Base-by-base conservation (phyloP, 1,284 basidiomycete genomes). In the Golubevia pallescens region DNA sequence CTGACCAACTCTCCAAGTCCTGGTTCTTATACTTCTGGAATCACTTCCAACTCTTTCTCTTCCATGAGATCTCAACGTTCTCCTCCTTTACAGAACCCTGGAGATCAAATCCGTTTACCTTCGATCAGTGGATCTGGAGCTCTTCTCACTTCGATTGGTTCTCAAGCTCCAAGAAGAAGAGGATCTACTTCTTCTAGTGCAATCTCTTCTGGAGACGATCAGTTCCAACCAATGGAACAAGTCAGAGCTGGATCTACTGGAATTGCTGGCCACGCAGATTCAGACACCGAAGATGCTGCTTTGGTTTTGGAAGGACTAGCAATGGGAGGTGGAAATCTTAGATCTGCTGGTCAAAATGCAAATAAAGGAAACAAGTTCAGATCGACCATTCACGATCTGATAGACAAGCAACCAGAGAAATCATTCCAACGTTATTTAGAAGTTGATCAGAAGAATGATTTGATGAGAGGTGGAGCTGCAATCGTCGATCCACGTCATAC, bases 271-370 rank as follows among this genome's bases (percentile, higher is more conserved):
- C 66, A 66, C 24, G 14, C 62, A 63, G 81, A 81, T 61, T 69
- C 68, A 55, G 81, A 84, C 55, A 80, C 81, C 13, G 81, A 84
- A 55, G 78, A 81, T 57, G 81, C 81, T 13, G 81, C 80, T 14
- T 61, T 67, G 23, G 81, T 81, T 1, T 74, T 84, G 42, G 81
- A 84, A 57, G 74, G 75, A 7, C 69, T 84, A 2, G 80, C 78
- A 21, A 82, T 80, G 76, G 70, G 71, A 8, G 64, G 65, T 1
- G 16, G 64, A 1, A 48, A 10, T 10, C 8, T 48, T 16, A 48
- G 42, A 48, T 48, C 42, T 16, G n/a, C 10, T n/a, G n/a, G 13
- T 57, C 13, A 24, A 10, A 48, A 48, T 16, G 13, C 42, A 13
- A 28, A 28, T 28, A 10, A 48, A 48, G 42, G 42, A 48, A 16